Base-by-base conservation (phyloP, 805 yeast genomes). In the Sporopachydermia lactativora region DNA sequence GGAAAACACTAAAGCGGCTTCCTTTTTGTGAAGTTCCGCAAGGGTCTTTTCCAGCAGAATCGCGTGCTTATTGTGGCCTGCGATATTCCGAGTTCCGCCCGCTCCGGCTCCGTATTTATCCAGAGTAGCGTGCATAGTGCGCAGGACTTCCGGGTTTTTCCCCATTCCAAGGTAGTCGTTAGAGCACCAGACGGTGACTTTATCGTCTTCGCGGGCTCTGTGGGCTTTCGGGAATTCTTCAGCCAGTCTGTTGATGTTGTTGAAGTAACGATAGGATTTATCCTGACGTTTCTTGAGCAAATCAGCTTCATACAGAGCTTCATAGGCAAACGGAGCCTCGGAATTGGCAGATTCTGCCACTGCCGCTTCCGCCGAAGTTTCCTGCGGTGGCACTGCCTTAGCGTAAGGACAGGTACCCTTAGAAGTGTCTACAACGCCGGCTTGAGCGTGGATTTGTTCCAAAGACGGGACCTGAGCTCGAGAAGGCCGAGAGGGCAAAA, bases 101-200 rank as follows among this genome's bases (percentile, higher is more conserved):
- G 99, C 95, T 52, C 99, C 99, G 3, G 95, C 81, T 52, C 99
- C 99, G 58, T 92, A 92, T 64, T 73, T 76, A 52, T 81, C 81
- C 59, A 92, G 70, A 14, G 94, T 77, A 39, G 66, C 58, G 51
- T 80, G 79, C 89, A 89, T 92, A 42, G 75, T 76, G 14, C 72
- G 63, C 44, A 85, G 64, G 36, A 89, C 89, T 47, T 70, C 65
- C 46, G 70, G 71, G 58, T 89, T 82, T 53, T 75, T 77, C 40
- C 96, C 89, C 92, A 92, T 83, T 8, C 97, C 96, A 45, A 92
- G 69, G 59, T 92, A 92, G 61, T 92, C 99, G 60, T 92, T 92
- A 35, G 98, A 88, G 57, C 99, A 92, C 99, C 99, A 92, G 43
- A 92, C 98, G 40, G 95, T 86, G 44, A 92, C 98, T 56, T 82